Conservation (phyloP, 805 yeast species). For the Yarrowia sp. region DNA sequence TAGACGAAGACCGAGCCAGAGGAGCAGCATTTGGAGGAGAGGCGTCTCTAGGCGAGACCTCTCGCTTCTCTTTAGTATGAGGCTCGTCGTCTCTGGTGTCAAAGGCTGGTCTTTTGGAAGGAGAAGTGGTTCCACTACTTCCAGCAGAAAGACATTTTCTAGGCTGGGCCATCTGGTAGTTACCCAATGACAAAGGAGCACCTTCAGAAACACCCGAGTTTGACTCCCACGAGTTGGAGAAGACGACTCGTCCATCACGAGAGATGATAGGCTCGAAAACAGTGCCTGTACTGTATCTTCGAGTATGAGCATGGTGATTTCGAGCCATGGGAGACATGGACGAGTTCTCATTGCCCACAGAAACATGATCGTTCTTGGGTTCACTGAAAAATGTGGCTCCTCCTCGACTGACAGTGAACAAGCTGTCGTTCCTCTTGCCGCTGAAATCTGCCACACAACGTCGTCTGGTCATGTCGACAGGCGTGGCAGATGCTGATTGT, state of each 20-base stretch:
- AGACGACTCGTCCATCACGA: conserved; percentile 7
- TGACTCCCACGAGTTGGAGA: conserved; percentile 32
- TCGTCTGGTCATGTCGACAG: conserved; percentile 14
- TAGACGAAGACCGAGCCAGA: conserved; percentile 2
- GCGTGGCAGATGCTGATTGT: background rate
- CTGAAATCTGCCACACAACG: conserved; percentile 26
- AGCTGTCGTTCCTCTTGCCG: background rate
- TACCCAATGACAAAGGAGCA: background rate
- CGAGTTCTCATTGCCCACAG: background rate
- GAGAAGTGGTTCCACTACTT: conserved; percentile 24
- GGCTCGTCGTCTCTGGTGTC: conserved; percentile 7
- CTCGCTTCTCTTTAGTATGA: background rate
- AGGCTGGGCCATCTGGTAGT: conserved; percentile 20
- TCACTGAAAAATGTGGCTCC: conserved; percentile 26
- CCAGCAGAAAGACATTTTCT: conserved; percentile 14
- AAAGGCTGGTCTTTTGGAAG: conserved; percentile 24
- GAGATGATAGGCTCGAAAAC: conserved; percentile 9
- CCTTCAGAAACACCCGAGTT: conserved; percentile 21
- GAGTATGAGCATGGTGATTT: background rate
- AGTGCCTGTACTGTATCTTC: conserved; percentile 25
- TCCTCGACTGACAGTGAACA: conserved; percentile 28
- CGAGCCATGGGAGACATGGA: background rate
- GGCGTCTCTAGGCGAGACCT: background rate
- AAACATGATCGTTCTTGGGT: conserved; percentile 2
- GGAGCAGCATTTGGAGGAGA: conserved; percentile 1